These are phyloP conservation scores for Conoideocrella luteorostrata DNA, from an alignment of 2,329 filamentous ascomycete genomes.

Conservation along the genomic window DNA sequence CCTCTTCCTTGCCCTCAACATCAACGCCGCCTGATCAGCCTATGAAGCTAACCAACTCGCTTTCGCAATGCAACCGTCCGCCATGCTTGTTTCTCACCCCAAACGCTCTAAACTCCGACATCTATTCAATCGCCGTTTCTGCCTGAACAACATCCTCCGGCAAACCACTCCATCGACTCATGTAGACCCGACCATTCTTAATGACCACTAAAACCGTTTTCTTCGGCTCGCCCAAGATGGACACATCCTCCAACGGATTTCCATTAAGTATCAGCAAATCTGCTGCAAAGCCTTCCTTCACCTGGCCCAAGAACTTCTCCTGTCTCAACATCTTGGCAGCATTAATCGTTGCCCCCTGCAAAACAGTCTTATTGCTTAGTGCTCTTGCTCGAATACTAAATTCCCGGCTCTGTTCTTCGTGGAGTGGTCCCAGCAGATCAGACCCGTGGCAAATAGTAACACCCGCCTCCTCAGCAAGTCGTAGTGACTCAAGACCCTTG, in stretches of 20 bases:
- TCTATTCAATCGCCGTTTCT: too few relatives aligned
- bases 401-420: conserved; percentile 25
- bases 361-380: conserved; percentile 17
- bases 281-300: conserved; percentile 43
- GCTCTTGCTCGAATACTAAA: conserved; percentile 22
- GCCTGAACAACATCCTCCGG: conserved; percentile 11
- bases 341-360: conserved; percentile 35
- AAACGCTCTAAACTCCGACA: too few relatives aligned
- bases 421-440: conserved; percentile 25
- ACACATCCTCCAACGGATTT: conserved; percentile 51
- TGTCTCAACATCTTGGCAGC: conserved; percentile 42
- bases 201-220: conserved; percentile 43
- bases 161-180: conserved; percentile 20
- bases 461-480: conserved; percentile 43
- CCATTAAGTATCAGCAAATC: conserved; percentile 45
- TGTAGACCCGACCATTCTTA: conserved; percentile 43
- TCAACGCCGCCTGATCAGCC: too few relatives aligned
- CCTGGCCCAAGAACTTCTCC: conserved; percentile 40
- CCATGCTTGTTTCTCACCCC: too few relatives aligned
- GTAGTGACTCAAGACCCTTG: conserved; percentile 37
- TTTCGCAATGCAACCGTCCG: too few relatives aligned
- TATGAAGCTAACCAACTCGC: too few relatives aligned
- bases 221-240: conserved; percentile 41
- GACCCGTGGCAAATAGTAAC: conserved; percentile 51
- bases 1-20: too few relatives aligned